Conservation (phyloP, 2,329 filamentous ascomycete genomes). For the Exserohilum turcica region DNA sequence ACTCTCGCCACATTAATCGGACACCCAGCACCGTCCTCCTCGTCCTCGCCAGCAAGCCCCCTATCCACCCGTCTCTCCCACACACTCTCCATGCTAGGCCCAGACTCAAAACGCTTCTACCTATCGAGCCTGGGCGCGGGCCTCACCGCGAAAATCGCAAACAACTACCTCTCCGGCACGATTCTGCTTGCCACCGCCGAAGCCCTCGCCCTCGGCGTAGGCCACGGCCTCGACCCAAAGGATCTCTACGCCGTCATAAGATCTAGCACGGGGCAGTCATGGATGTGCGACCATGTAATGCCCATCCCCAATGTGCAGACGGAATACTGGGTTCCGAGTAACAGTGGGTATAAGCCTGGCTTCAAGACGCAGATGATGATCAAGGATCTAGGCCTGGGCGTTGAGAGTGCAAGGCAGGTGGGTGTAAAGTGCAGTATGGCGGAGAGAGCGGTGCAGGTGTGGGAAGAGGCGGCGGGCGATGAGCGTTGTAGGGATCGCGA, state of each 20-base stretch:
- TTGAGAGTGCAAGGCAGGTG: constrained; percentile 35
- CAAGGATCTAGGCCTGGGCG: constrained; percentile 40
- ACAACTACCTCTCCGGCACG: constrained; percentile 41
- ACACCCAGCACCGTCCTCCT: constrained; percentile 19
- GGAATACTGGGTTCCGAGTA: constrained; percentile 40
- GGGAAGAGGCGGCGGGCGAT: constrained; percentile 33
- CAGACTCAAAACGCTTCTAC: constrained; percentile 38
- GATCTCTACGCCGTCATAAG: constrained; percentile 36
- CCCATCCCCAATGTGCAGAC: constrained; percentile 39
- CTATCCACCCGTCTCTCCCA: constrained; percentile 18
- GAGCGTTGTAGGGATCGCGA: constrained; percentile 34
- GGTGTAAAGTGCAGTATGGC: constrained; percentile 35
- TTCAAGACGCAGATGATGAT: constrained; percentile 46
- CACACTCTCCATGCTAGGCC: constrained; percentile 30
- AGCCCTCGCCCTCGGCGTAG: constrained; percentile 40
- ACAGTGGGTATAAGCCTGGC: constrained; percentile 40
- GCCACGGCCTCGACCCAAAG: constrained; percentile 37
- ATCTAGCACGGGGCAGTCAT: constrained; percentile 39
- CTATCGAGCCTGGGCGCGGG: constrained; percentile 35
- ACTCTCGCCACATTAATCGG: constrained; percentile 37
- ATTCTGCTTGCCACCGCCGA: constrained; percentile 41
- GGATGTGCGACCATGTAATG: constrained; percentile 45
- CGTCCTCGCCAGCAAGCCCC: not conserved
- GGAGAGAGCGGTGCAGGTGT: constrained; percentile 34
- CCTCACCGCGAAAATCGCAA: constrained; percentile 42